A percentile compares a stretch with the other conserved stretches of the same genome.
phyloP scores from a whole-genome alignment of 2,329 filamentous ascomycete genomes.

The Colletotrichum sp. region DNA sequence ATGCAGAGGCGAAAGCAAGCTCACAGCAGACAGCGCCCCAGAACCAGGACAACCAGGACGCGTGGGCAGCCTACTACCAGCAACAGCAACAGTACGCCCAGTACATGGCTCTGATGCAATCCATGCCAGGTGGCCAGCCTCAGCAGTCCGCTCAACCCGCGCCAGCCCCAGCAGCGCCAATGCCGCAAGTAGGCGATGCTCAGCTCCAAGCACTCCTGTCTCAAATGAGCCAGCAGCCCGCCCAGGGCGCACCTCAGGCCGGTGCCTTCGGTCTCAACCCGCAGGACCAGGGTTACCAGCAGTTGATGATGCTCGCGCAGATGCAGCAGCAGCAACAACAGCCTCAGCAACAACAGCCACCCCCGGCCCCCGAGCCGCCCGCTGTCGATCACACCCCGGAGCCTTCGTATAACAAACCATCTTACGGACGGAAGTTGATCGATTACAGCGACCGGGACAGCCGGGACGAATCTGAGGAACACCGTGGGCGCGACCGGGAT shows the following conservation, averaged over 20 bases:
- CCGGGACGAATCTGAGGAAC: slow-evolving; percentile 20
- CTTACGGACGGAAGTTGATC: slow-evolving; percentile 20
- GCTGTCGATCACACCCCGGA: slow-evolving; percentile 19
- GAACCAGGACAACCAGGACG: slow-evolving; percentile 23
- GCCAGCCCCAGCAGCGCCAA: slow-evolving; percentile 14
- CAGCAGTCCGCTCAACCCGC: slow-evolving; percentile 25
- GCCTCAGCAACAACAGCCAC: slow-evolving; percentile 22
- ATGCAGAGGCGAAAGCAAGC: slow-evolving; percentile 33
- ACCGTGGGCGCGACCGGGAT: slow-evolving; percentile 29
- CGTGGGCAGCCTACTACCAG: slow-evolving; percentile 33
- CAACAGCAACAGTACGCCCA: slow-evolving; percentile 39
- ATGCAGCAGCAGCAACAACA: slow-evolving; percentile 34
- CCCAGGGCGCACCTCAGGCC: slow-evolving; percentile 6
- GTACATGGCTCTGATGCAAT: slow-evolving; percentile 47
- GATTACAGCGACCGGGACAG: slow-evolving; percentile 16
- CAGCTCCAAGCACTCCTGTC: slow-evolving; percentile 51
- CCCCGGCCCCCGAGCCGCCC: background rate
- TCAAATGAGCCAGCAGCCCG: slow-evolving; percentile 41
- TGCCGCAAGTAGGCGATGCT: slow-evolving; percentile 30
- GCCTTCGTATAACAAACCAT: slow-evolving; percentile 20
- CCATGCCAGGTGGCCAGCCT: slow-evolving; percentile 40
- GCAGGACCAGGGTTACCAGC: slow-evolving; percentile 45
- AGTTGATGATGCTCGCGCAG: slow-evolving; percentile 43
- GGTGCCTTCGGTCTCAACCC: slow-evolving; percentile 36
- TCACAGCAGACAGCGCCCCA: slow-evolving; percentile 27